These are phyloP conservation scores for Physcia stellaris DNA, from an alignment of 495 filamentous ascomycete genomes.

Conservation along the genomic window DNA sequence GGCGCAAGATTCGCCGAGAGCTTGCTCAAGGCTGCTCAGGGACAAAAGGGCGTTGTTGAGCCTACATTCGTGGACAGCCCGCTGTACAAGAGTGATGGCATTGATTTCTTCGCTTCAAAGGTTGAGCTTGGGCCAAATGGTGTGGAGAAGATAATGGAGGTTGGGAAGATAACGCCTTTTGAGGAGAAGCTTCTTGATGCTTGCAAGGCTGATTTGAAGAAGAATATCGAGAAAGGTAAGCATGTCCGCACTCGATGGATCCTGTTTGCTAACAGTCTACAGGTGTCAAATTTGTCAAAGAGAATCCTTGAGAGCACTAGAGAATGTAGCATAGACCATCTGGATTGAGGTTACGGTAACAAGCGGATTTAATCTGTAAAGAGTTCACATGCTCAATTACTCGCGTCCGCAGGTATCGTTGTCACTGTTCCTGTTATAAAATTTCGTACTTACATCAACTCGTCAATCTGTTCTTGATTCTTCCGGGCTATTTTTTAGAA, in stretches of 20 bases:
- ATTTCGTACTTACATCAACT: no score
- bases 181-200: constrained; percentile 85
- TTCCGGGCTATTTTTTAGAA: no score
- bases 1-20: constrained; percentile 95
- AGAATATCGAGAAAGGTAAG: constrained; percentile 69
- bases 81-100: constrained; percentile 91
- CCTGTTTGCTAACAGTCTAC: constrained; percentile 6
- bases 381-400: no score
- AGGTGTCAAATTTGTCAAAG: constrained; percentile 52
- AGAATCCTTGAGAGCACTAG: constrained; percentile 53
- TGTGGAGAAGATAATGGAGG: constrained; percentile 77
- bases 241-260: background rate
- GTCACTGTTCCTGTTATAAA: no score
- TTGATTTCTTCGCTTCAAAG: constrained; percentile 87
- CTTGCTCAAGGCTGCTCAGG: constrained; percentile 81
- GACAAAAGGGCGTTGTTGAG: constrained; percentile 90
- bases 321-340: no score
- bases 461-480: no score
- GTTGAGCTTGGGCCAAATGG: constrained; percentile 94
- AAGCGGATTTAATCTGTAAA: no score
- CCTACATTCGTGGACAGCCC: constrained; percentile 94
- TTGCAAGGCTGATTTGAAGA: constrained; percentile 75
- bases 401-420: no score
- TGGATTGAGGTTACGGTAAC: no score
- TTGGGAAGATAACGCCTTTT: constrained; percentile 67